phyloP scores from a whole-genome alignment of 164 flowering plant species.

The Vitis amurensis region DNA sequence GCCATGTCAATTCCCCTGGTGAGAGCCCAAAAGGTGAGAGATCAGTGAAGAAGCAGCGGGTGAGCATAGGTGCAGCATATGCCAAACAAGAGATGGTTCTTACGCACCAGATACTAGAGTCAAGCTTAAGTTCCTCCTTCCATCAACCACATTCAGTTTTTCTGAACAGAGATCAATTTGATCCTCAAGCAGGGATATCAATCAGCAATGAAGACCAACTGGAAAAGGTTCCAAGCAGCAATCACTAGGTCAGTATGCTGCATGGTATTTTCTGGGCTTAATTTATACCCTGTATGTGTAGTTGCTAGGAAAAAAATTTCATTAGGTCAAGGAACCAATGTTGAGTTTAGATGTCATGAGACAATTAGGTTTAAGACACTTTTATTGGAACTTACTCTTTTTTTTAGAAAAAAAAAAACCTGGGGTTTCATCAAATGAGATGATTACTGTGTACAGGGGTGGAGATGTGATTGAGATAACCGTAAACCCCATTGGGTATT shows the following conservation, averaged over 20 bases:
- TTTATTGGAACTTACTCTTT: neutral
- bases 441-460: neutral
- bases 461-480: neutral
- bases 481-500: too few relatives aligned
- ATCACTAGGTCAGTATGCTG: slow-evolving; percentile 16
- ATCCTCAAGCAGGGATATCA: slow-evolving; percentile 24
- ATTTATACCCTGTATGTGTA: slow-evolving; percentile 2
- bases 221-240: slow-evolving; percentile 25
- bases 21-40: slow-evolving; percentile 50
- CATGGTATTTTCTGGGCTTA: neutral
- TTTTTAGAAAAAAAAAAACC: neutral
- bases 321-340: slow-evolving; percentile 6
- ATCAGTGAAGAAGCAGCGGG: slow-evolving; percentile 48
- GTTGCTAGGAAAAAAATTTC: neutral
- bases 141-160: slow-evolving; percentile 37
- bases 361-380: neutral
- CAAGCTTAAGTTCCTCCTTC: slow-evolving; percentile 49
- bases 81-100: slow-evolving; percentile 44
- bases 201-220: slow-evolving; percentile 27
- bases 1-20: slow-evolving; percentile 35
- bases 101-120: slow-evolving; percentile 69
- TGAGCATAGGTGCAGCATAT: slow-evolving; percentile 24
- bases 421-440: neutral
- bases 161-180: slow-evolving; percentile 35
- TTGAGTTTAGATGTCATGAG: neutral